phyloP scores from a whole-genome alignment of 169 alveolate genomes.

The Plasmodium relictum region DNA sequence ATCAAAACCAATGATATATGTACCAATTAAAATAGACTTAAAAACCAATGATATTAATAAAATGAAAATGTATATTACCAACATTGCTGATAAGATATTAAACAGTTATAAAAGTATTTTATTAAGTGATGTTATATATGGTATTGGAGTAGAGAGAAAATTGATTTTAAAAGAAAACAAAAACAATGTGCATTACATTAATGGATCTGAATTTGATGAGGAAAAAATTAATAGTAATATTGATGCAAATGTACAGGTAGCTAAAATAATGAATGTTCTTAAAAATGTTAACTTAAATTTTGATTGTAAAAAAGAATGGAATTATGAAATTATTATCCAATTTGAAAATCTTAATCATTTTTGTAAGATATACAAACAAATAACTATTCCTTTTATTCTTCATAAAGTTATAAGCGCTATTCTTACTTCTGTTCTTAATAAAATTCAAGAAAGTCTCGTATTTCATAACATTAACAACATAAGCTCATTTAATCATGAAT shows the following conservation, averaged over 20 bases:
- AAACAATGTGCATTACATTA: slow-evolving; percentile 9
- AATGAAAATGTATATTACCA: slow-evolving; percentile 79
- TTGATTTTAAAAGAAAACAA: slow-evolving; percentile 37
- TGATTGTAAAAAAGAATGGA: slow-evolving; percentile 82
- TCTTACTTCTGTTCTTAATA: slow-evolving; percentile 47
- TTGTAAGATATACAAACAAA: slow-evolving; percentile 77
- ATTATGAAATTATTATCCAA: slow-evolving; percentile 89
- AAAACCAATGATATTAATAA: slow-evolving; percentile 14
- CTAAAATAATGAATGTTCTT: slow-evolving; percentile 31
- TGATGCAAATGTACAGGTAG: not conserved
- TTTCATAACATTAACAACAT: slow-evolving; percentile 74
- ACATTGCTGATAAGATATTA: slow-evolving; percentile 90
- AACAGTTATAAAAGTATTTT: slow-evolving; percentile 89
- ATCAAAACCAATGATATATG: slow-evolving; percentile 85
- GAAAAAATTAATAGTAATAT: not conserved
- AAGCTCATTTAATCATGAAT: slow-evolving; percentile 76
- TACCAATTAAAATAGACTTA: slow-evolving; percentile 76
- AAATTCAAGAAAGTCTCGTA: slow-evolving; percentile 28
- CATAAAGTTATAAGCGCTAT: slow-evolving; percentile 70
- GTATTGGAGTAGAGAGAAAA: slow-evolving; percentile 81
- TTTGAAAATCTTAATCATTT: slow-evolving; percentile 87
- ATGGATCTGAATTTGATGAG: not conserved
- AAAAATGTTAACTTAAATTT: slow-evolving; percentile 39
- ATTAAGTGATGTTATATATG: slow-evolving; percentile 90
- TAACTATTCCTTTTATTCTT: slow-evolving; percentile 44